Base-by-base conservation (phyloP, 1,284 basidiomycete genomes). In the Amylostereum areolatum region DNA sequence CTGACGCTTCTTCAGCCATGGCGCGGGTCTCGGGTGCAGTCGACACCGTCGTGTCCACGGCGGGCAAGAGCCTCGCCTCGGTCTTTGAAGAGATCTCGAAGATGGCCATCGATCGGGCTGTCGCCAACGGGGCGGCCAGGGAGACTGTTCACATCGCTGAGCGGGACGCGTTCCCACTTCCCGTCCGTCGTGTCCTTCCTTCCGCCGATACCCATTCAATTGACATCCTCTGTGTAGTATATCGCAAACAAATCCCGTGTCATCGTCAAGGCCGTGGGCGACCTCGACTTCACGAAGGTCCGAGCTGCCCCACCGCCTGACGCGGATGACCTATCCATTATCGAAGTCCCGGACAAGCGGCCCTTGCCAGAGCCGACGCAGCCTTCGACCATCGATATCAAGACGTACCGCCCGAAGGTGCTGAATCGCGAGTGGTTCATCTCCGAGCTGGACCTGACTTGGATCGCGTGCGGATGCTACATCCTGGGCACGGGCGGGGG, bases 171-270 rank as follows among this genome's bases (percentile, higher is more conserved):
- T 44, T 56, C 6, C 53, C 52, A 11, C 40, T 56, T 5, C 51
- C 47, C 40, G 52, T 54, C 28, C 5, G 52, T 39, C 35, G 30
- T 25, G 18, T 1, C 3, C 18, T 27, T 27, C 37, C 12, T 31
- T n/a, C 28, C n/a, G n/a, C n/a, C n/a, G n/a, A n/a, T n/a, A n/a
- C n/a, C n/a, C n/a, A n/a, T n/a, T n/a, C n/a, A n/a, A n/a, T n/a
- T n/a, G n/a, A n/a, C n/a, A n/a, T n/a, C n/a, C n/a, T n/a, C n/a
- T 35, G 8, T 27, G 4, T 50, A 75, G 68, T 79, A 78, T 57
- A 72, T 78, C 28, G 74, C 73, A 1, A 78, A 76, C 53, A 70
- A 75, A 53, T 72, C 74, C 1, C 64, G 75, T 8, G 68, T 77
- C 35, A 71, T 76, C 46, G 71, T 76, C n/a, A 67, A 70, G 43